Conservation (phyloP, 768 basidiomycete species). For the Roridomyces roridus region DNA sequence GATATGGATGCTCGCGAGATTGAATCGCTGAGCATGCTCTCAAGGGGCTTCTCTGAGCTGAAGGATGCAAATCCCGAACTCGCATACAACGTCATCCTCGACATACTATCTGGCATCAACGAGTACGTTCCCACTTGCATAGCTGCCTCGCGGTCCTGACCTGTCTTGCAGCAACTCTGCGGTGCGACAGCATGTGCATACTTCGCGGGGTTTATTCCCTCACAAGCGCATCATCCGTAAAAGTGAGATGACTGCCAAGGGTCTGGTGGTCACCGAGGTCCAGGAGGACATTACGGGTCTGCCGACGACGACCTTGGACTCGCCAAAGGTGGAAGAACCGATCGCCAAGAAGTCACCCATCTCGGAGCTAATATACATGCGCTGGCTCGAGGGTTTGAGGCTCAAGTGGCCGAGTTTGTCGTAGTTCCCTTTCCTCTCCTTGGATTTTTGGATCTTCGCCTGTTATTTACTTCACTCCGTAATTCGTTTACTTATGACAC, state of each 20-base stretch:
- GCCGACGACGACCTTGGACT: slow-evolving; percentile 44
- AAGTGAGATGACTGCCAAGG: slow-evolving; percentile 86
- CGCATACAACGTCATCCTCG: slow-evolving; percentile 87
- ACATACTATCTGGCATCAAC: slow-evolving; percentile 89
- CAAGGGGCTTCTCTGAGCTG: slow-evolving; percentile 88
- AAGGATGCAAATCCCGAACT: slow-evolving; percentile 83
- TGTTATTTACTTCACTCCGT: slow-evolving; percentile 8
- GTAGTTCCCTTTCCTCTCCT: slow-evolving; percentile 28
- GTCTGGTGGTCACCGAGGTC: slow-evolving; percentile 83
- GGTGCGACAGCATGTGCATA: slow-evolving; percentile 85
- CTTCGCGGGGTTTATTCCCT: slow-evolving; percentile 80
- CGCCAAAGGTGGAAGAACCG: slow-evolving; percentile 46
- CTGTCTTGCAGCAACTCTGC: slow-evolving; percentile 65
- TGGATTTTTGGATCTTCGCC: slow-evolving; percentile 3
- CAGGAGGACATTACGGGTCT: slow-evolving; percentile 71
- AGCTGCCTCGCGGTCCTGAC: slow-evolving; percentile 10
- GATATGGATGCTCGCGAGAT: slow-evolving; percentile 91
- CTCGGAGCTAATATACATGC: slow-evolving; percentile 94
- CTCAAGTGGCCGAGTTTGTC: slow-evolving; percentile 87
- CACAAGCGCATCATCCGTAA: slow-evolving; percentile 79
- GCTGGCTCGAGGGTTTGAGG: slow-evolving; percentile 93
- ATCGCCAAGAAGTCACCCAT: slow-evolving; percentile 82
- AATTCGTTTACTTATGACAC: slow-evolving; percentile 8
- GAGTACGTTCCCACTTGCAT: slow-evolving; percentile 61
- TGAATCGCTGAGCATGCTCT: slow-evolving; percentile 88